Evolutionary conservation across 2,329 filamentous ascomycete genomes (phyloP).

Genomic region (Mollisia scopiformis): DNA sequence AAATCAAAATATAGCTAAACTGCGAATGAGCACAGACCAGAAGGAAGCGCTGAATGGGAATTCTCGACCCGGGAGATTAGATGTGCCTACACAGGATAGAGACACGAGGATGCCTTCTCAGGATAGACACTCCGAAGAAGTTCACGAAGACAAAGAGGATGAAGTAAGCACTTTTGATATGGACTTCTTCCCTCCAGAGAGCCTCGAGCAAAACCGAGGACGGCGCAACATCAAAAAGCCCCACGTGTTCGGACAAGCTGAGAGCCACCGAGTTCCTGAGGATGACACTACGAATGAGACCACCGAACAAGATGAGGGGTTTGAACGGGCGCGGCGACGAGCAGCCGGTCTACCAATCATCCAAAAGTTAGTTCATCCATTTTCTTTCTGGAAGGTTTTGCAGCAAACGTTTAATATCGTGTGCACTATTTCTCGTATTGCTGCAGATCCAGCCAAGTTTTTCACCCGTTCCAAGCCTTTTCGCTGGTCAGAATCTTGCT

Average conservation of each 20-base stretch:
- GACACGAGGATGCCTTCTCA: constrained; percentile 40
- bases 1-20: constrained; percentile 76
- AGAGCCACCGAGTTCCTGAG: constrained; percentile 35
- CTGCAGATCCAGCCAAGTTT: constrained; percentile 27
- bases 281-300: constrained; percentile 22
- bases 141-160: constrained; percentile 31
- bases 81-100: constrained; percentile 14
- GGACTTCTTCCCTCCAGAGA: constrained; percentile 37
- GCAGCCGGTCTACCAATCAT: constrained; percentile 37
- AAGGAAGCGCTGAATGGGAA: constrained; percentile 24
- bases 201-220: constrained; percentile 32
- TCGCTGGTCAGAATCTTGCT: constrained; percentile 12
- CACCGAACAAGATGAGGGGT: constrained; percentile 32
- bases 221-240: constrained; percentile 25
- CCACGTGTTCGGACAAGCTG: constrained; percentile 42
- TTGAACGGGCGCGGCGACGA: constrained; percentile 36
- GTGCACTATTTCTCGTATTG: constrained; percentile 40
- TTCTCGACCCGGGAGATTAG: constrained; percentile 9
- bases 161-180: constrained; percentile 39
- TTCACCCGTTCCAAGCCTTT: neutral
- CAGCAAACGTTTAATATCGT: neutral
- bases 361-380: constrained; percentile 33
- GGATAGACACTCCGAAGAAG: constrained; percentile 38
- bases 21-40: constrained; percentile 61
- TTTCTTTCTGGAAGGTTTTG: constrained; percentile 5